phyloP scores from a whole-genome alignment of 495 filamentous ascomycete species.

The Pseudomonodictys pantanalensis region DNA sequence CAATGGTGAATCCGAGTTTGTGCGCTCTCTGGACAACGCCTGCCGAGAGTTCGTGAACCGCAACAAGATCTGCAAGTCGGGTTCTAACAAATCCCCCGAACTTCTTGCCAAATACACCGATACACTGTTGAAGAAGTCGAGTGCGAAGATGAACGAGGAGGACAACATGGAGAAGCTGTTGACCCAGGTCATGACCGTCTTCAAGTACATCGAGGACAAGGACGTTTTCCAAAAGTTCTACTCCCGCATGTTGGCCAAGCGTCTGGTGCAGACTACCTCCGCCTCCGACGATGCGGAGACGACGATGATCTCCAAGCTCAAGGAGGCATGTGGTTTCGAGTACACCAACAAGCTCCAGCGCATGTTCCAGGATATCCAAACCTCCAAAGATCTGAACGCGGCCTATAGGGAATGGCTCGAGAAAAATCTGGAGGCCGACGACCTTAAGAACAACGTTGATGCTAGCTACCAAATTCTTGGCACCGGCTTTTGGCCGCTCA shows the following conservation, averaged over 20 bases:
- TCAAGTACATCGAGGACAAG: conserved; percentile 99
- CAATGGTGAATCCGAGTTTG: conserved; percentile 93
- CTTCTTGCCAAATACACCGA: conserved; percentile 96
- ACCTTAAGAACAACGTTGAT: conserved; percentile 62
- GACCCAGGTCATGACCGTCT: conserved; percentile 97
- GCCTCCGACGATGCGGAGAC: conserved; percentile 97
- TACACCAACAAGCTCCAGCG: conserved; percentile 99
- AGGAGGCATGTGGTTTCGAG: conserved; percentile 97
- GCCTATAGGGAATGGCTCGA: conserved; percentile 72
- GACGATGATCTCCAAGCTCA: conserved; percentile 98
- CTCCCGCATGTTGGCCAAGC: conserved; percentile 91
- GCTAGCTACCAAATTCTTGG: conserved; percentile 84
- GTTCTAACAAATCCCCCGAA: conserved; percentile 89
- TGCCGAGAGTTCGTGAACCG: conserved; percentile 98
- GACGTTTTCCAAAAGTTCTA: conserved; percentile 99
- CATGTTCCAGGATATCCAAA: conserved; percentile 99
- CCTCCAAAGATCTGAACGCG: conserved; percentile 92
- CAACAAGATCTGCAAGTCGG: conserved; percentile 89
- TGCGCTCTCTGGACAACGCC: conserved; percentile 92
- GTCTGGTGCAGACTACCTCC: conserved; percentile 88
- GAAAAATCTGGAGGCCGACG: conserved; percentile 56
- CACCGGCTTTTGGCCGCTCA: conserved; percentile 96
- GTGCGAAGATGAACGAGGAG: conserved; percentile 84
- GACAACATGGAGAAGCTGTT: conserved; percentile 86
- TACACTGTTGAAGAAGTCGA: conserved; percentile 80